Conservation (phyloP, 352 stramenopile species). For the Globisporangium uncinulatum region DNA sequence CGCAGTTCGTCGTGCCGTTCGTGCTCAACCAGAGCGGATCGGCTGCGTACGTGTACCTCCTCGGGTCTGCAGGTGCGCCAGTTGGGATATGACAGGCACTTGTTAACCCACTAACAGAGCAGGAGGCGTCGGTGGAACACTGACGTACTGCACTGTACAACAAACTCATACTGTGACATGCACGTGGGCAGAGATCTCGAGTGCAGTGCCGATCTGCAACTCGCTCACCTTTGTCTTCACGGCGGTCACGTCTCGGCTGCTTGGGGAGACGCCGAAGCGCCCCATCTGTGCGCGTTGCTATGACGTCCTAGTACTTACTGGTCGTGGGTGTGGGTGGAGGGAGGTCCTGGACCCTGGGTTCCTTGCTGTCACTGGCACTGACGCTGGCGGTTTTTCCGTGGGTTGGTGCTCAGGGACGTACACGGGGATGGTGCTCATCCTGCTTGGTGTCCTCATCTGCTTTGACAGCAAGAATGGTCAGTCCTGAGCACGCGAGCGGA, state of each 20-base stretch:
- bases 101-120: not conserved
- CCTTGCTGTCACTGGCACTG: not conserved
- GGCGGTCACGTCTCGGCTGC: slow-evolving; percentile 65
- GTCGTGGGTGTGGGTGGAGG: no score
- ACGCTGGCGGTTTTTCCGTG: not conserved
- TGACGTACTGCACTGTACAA: not conserved
- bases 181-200: slow-evolving; percentile 59
- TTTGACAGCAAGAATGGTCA: slow-evolving; percentile 50
- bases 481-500: not conserved
- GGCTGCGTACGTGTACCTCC: slow-evolving; percentile 70
- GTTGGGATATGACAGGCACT: not conserved
- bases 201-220: slow-evolving; percentile 86
- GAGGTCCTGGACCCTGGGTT: no score
- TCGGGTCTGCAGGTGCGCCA: slow-evolving; percentile 55
- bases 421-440: slow-evolving; percentile 51
- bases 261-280: slow-evolving; percentile 67
- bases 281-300: slow-evolving; percentile 44
- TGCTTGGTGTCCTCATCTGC: slow-evolving; percentile 58
- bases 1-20: slow-evolving; percentile 80
- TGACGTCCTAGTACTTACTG: not conserved
- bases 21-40: slow-evolving; percentile 80
- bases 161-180: no score
- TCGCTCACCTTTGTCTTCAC: slow-evolving; percentile 87
- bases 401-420: slow-evolving; percentile 37
- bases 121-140: no score